Evolutionary conservation across 768 basidiomycete species (phyloP).

Genomic region (Phylloporus scabripes): DNA sequence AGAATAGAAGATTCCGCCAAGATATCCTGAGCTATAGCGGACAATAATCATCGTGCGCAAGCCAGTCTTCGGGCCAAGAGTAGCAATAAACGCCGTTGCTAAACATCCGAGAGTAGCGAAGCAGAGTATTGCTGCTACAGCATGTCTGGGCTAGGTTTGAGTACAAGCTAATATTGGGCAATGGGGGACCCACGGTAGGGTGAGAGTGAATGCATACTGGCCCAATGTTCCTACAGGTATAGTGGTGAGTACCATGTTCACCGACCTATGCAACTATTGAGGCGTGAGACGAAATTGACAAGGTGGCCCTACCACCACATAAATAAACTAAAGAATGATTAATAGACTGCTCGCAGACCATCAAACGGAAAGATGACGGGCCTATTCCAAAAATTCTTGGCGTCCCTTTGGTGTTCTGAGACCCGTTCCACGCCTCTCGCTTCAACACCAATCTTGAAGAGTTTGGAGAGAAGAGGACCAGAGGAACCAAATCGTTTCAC

Average conservation of each 20-base stretch:
- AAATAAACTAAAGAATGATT: conserved; percentile 29
- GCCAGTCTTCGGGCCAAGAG: conserved; percentile 48
- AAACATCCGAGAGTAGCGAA: conserved; percentile 42
- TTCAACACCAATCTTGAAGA: conserved; percentile 47
- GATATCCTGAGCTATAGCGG: conserved; percentile 44
- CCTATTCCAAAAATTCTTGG: conserved; percentile 43
- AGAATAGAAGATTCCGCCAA: conserved; percentile 45
- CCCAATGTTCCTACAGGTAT: conserved; percentile 49
- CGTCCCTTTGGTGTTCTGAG: conserved; percentile 43
- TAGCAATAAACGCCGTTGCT: conserved; percentile 46
- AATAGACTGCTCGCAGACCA: not conserved
- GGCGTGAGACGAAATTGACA: not conserved
- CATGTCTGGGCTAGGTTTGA: conserved; percentile 30
- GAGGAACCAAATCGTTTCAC: conserved; percentile 28
- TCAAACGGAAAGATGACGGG: conserved; percentile 19
- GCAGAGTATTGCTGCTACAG: conserved; percentile 42
- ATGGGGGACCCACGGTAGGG: conserved; percentile 35
- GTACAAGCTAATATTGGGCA: not conserved
- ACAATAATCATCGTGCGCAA: conserved; percentile 51
- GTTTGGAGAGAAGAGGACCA: conserved; percentile 30
- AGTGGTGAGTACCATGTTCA: conserved; percentile 43
- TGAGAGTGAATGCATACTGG: conserved; percentile 44
- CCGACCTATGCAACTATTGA: conserved; percentile 32
- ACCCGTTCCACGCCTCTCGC: conserved; percentile 52
- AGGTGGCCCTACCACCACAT: conserved; percentile 39